phyloP scores from a whole-genome alignment of 495 filamentous ascomycete genomes.

The Xylaria venustula region DNA sequence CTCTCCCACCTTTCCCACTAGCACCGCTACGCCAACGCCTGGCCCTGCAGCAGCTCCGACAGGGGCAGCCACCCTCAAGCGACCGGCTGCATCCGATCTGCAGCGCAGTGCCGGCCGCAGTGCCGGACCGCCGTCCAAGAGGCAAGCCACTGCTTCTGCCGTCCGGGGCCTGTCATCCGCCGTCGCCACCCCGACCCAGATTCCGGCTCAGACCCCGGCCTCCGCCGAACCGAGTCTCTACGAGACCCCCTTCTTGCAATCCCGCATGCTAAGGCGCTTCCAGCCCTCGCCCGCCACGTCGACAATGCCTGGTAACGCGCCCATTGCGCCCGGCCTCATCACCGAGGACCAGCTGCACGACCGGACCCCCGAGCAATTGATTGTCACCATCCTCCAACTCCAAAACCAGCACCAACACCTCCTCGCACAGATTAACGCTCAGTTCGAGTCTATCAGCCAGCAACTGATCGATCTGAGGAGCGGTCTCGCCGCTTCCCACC shows the following conservation, averaged over 20 bases:
- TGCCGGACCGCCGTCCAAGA: slow-evolving; percentile 34
- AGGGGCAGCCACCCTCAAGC: slow-evolving; percentile 29
- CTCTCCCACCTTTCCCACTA: slow-evolving; percentile 14
- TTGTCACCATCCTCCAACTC: slow-evolving; percentile 32
- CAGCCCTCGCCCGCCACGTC: slow-evolving; percentile 22
- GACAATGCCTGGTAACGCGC: slow-evolving; percentile 18
- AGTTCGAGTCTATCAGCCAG: slow-evolving; percentile 31
- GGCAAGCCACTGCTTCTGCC: slow-evolving; percentile 31
- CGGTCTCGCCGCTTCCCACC: slow-evolving; percentile 31
- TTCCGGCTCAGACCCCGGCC: slow-evolving; percentile 11
- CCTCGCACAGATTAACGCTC: slow-evolving; percentile 30
- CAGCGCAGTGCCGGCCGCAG: slow-evolving; percentile 34
- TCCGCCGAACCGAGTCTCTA: slow-evolving; percentile 8
- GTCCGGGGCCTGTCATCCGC: slow-evolving; percentile 20
- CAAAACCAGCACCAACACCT: slow-evolving; percentile 34
- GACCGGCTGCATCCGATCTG: slow-evolving; percentile 36
- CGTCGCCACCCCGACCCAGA: too few relatives aligned
- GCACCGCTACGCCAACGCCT: slow-evolving; percentile 29
- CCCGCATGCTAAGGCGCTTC: slow-evolving; percentile 15
- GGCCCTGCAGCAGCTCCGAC: slow-evolving; percentile 30
- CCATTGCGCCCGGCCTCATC: slow-evolving; percentile 11
- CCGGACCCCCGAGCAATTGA: slow-evolving; percentile 31
- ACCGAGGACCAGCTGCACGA: slow-evolving; percentile 32
- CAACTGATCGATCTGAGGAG: slow-evolving; percentile 30
- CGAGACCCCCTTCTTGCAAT: not conserved